Evolutionary conservation across 1,284 basidiomycete genomes (phyloP), one percentile per base, ranked within the genome.

Genomic region (Ustilago crameri): DNA sequence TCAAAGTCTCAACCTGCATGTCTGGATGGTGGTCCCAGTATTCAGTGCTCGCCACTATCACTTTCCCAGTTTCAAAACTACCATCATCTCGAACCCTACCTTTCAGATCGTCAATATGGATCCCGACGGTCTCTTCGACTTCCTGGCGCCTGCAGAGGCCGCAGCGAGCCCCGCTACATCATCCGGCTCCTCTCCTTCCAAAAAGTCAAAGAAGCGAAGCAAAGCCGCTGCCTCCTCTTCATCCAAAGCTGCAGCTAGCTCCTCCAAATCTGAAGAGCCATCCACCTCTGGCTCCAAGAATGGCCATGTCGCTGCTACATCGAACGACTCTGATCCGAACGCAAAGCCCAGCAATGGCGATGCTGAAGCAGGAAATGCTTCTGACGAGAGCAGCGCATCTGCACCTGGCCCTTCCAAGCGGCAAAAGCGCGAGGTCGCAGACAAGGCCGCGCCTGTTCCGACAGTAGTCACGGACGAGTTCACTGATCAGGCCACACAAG

Each of bases 381-480:
- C 56, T 14, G 64, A 54, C n/a, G 57, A 57, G 10, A 44, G 24
- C 40, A 44, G 24, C 40, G 50, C 50, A 14, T 41, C 64, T 2
- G 53, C 58, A 43, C 54, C 66, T 17, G 66, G 71, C 18, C 59
- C 63, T 5, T 70, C 67, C 24, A 71, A 74, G 35, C 62, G 59
- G 5, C 73, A 77, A 42, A 70, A 63, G 50, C 54, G 54, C 34
- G 40, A 42, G 15, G 43, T 22, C n/a, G 22, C 30, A 24, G 49
- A 53, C 24, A 67, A 67, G 38, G 15, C 69, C 18, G 59, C 52
- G 0, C 67, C 75, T 12, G 63, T 72, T 2, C 59, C 73, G 5
- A 69, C 76, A 9, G 68, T 77, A 12, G 70, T 79, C 14, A 77
- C 75, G 0, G 77, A 79, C 38, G 77, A 77, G 47, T 79, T 79